phyloP scores from a whole-genome alignment of 768 basidiomycete species.

The Panus rudis region DNA sequence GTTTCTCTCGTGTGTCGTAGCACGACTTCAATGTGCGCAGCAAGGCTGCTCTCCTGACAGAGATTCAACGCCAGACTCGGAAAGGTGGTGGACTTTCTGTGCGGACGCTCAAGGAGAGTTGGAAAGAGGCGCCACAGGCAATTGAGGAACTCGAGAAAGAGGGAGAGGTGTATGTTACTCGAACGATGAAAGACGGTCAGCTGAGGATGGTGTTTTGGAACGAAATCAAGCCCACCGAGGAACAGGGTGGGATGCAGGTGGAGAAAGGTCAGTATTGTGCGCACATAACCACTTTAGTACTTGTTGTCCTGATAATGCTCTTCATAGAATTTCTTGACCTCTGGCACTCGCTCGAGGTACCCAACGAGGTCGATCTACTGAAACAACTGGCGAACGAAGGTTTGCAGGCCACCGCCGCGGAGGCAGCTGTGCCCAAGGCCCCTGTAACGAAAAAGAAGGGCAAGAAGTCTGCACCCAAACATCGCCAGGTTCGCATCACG shows the following conservation, averaged over 20 bases:
- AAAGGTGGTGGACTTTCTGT: conserved; percentile 84
- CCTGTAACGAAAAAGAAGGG: conserved; percentile 72
- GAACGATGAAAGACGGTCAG: conserved; percentile 77
- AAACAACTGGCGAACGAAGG: conserved; percentile 78
- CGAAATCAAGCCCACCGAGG: conserved; percentile 73
- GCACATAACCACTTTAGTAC: background rate
- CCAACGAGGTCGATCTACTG: conserved; percentile 78
- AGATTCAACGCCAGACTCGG: conserved; percentile 80
- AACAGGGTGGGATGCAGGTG: conserved; percentile 60
- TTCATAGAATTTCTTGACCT: conserved; percentile 74
- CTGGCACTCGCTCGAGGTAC: conserved; percentile 81
- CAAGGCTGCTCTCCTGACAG: conserved; percentile 75
- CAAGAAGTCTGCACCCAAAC: conserved; percentile 63
- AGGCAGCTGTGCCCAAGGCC: conserved; percentile 48
- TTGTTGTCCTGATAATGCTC: background rate
- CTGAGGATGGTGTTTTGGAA: conserved; percentile 87
- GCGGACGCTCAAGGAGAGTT: conserved; percentile 80
- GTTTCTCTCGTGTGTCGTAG: conserved; percentile 30
- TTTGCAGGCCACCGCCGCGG: conserved; percentile 69
- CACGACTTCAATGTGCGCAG: conserved; percentile 83
- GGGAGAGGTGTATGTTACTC: conserved; percentile 82
- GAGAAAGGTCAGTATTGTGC: conserved; percentile 59
- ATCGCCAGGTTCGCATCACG: conserved; percentile 77
- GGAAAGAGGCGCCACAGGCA: conserved; percentile 79
- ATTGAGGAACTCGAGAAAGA: conserved; percentile 88